Evolutionary conservation across 345 rosid genomes (phyloP), one percentile per base, ranked within the genome.

Genomic region (Dovyalis caffra): DNA sequence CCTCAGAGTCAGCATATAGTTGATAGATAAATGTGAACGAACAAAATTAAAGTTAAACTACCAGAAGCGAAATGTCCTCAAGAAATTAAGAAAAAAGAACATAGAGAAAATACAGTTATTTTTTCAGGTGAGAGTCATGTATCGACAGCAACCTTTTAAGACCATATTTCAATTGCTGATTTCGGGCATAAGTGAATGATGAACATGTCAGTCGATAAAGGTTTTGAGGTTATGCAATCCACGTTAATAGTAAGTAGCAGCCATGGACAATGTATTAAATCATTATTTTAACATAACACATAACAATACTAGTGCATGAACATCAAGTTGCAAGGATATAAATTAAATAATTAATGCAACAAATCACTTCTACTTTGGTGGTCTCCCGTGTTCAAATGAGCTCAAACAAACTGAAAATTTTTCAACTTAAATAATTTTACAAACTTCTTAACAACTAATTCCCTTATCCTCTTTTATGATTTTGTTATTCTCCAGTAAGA

Each of bases 21-120:
- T 21, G 69, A 69, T 38, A 31, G 45, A 80, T 47, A 64, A 72
- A 56, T 49, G 37, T 45, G 34, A 76, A 66, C 45, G 34, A 76
- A 70, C 2, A 49, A 61, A 63, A 33, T 56, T 32, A 67, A 8
- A 40, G 10, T 2, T 23, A 45, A 20, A 18, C 11, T 21, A 32
- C 1, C 3, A 57, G 25, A 47, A 76, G 67, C 14, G 64, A 70
- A 64, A 23, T 23, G 61, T 56, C n/a, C n/a, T 56, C 25, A 23
- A 3, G 61, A 56, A 56, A 56, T 56, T 3, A 23, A 51, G 57
- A n/a, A 8, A 1, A 7, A 7, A 20, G 8, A 2, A 0, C 57
- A 23, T 3, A 23, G 14, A 49, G 56, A 56, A 23, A 56, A 10
- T 23, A 8, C 15, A 2, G 61, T 4, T 14, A 23, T 56, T 56